These are phyloP conservation scores for Naegleria fowleri DNA, from an alignment of 208 protist species.

Conservation along the genomic window DNA sequence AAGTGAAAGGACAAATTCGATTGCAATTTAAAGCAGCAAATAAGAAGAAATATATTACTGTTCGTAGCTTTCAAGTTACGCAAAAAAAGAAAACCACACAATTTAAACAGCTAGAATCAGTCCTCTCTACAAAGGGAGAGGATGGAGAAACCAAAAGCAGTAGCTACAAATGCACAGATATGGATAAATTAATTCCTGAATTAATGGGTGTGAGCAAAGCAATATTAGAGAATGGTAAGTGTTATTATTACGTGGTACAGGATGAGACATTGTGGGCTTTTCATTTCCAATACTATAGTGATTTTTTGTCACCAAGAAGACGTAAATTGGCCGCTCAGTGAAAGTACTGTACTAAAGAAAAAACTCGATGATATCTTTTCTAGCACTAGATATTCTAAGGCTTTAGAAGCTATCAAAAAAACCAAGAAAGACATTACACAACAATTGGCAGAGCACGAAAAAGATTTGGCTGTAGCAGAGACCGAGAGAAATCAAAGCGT, in stretches of 20 bases:
- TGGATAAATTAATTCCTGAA: conserved; percentile 89
- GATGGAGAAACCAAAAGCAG: conserved; percentile 43
- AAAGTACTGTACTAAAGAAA: conserved; percentile 87
- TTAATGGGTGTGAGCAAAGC: conserved; percentile 92
- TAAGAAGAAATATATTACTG: conserved; percentile 75
- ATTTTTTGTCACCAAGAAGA: conserved; percentile 92
- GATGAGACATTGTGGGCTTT: conserved; percentile 90
- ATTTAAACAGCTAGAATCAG: conserved; percentile 85
- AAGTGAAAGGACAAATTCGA: conserved; percentile 94
- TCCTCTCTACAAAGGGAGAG: conserved; percentile 75
- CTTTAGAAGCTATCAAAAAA: conserved; percentile 48
- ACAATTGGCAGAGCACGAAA: conserved; percentile 38
- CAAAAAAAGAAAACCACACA: conserved; percentile 71
- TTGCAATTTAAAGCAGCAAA: conserved; percentile 75
- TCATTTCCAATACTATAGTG: conserved; percentile 77
- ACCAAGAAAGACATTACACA: conserved; percentile 40
- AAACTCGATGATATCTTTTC: conserved; percentile 98
- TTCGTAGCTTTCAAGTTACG: conserved; percentile 79
- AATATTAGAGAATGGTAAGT: conserved; percentile 91
- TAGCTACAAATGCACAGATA: conserved; percentile 69
- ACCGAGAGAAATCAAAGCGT: conserved; percentile 32
- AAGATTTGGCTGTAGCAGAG: conserved; percentile 37
- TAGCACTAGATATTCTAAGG: conserved; percentile 72
- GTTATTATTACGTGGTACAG: conserved; percentile 87
- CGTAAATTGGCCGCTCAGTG: conserved; percentile 89